Base-by-base conservation (phyloP, 495 filamentous ascomycete species). In the Penicillium ucsense region DNA sequence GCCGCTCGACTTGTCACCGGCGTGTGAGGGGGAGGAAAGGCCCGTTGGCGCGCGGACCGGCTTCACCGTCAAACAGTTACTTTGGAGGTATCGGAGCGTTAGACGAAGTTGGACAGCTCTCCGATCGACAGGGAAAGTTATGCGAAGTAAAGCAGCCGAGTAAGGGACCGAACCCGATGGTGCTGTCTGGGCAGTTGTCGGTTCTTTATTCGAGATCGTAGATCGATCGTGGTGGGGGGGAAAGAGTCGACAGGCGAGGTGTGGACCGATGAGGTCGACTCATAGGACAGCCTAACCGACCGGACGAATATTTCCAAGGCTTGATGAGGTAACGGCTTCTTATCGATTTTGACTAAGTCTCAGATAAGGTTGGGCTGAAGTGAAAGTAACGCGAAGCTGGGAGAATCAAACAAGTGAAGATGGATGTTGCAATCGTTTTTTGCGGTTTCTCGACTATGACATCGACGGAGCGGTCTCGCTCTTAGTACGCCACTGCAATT, bases 381-480 rank as follows among this genome's bases (percentile, higher is more conserved):
- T 20, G 20, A 20, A 20, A 20, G 20, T 20, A 20, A 20, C 1
- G 20, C 20, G 20, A 20, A 20, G 20, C 20, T 20, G 20, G 20
- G 20, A 20, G 20, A 20, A 1, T 20, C 20, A 20, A 20, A 20
- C 20, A 20, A 20, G 20, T 20, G 20, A 20, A 20, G 20, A 20
- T 20, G 20, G 20, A 20, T 20, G 20, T 34, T 48, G 46, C 51
- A 49, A 34, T 43, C 37, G 50, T 43, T 38, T 12, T 32, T 44
- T 31, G 36, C 42, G 43, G 34, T 53, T 55, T 59, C 56, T 53
- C 50, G 20, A 42, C 33, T 51, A 57, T 57, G 51, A 61, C 53
- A 62, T 62, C 65, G 62, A 61, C 61, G 60, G 59, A 57, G 50
- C 46, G 45, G 56, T 55, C 49, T 60, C 53, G 54, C 50, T 47